Evolutionary conservation across 2,329 filamentous ascomycete species (phyloP).

Genomic region (Hypoxylon sp.): DNA sequence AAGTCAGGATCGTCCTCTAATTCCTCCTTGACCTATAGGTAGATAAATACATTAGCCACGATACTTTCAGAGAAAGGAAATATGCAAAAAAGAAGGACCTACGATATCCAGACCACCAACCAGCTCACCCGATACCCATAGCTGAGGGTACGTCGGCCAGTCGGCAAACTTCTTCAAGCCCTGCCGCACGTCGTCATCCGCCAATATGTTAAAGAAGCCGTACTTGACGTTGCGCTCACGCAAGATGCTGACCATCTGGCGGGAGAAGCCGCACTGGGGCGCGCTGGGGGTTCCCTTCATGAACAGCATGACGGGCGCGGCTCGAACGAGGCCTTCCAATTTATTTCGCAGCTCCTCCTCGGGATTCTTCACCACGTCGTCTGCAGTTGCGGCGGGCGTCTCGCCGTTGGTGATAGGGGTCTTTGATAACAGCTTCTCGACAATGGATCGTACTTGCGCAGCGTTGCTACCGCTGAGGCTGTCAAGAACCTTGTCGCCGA

Average conservation of each 20-base stretch:
- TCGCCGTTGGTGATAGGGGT: constrained; percentile 56
- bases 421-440: constrained; percentile 89
- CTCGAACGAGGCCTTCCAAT: constrained; percentile 87
- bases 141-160: constrained; percentile 97
- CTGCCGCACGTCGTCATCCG: constrained; percentile 96
- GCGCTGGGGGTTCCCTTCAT: constrained; percentile 95
- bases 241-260: constrained; percentile 87
- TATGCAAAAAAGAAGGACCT: constrained; percentile 57
- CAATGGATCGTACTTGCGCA: constrained; percentile 83
- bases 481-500: constrained; percentile 81
- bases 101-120: constrained; percentile 97
- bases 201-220: constrained; percentile 98
- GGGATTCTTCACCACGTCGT: constrained; percentile 53
- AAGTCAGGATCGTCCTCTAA: constrained; percentile 86
- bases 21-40: constrained; percentile 87
- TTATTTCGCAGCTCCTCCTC: constrained; percentile 90
- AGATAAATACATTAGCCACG: constrained; percentile 17
- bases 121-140: constrained; percentile 91
- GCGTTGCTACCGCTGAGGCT: constrained; percentile 92
- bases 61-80: constrained; percentile 1
- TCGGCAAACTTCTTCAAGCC: constrained; percentile 98
- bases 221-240: constrained; percentile 94
- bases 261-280: constrained; percentile 92
- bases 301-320: constrained; percentile 97
- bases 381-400: constrained; percentile 47